These are phyloP conservation scores for Lactarius psammicola DNA, from an alignment of 768 basidiomycete species.

Conservation along the genomic window DNA sequence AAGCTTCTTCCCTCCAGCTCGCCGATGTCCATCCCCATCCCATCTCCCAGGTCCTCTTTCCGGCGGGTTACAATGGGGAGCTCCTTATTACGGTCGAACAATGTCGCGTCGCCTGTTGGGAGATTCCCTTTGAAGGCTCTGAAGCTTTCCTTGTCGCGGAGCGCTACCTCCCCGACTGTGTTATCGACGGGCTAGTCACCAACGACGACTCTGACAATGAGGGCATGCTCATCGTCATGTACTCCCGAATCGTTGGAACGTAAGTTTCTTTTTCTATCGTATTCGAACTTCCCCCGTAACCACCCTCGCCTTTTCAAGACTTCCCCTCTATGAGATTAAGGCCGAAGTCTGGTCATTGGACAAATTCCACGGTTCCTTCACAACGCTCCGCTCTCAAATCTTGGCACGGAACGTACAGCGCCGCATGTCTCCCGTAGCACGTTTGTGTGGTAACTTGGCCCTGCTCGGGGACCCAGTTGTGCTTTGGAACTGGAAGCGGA, in stretches of 20 bases:
- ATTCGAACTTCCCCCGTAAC: not conserved
- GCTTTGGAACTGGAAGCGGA: conserved; percentile 28
- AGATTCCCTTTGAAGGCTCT: conserved; percentile 37
- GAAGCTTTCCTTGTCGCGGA: conserved; percentile 37
- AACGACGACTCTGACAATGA: conserved; percentile 35
- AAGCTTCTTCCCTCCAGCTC: conserved; percentile 19
- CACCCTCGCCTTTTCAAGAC: not conserved
- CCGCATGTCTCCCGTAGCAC: conserved; percentile 18
- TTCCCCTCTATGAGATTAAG: conserved; percentile 14
- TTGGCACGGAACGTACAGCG: conserved; percentile 11
- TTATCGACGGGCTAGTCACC: conserved; percentile 33
- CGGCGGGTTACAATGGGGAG: conserved; percentile 35
- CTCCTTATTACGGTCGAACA: conserved; percentile 35
- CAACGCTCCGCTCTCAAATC: conserved; percentile 11
- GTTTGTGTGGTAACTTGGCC: conserved; percentile 26
- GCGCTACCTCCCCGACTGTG: conserved; percentile 23
- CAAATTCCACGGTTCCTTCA: conserved; percentile 36
- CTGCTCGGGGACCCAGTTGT: conserved; percentile 28
- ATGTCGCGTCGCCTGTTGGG: conserved; percentile 37
- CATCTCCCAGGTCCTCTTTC: conserved; percentile 35
- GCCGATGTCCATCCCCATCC: conserved; percentile 22
- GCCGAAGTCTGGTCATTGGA: conserved; percentile 34
- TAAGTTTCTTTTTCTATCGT: not conserved
- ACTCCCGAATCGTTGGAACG: conserved; percentile 8
- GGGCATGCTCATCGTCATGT: conserved; percentile 31